A percentile compares a stretch with the other conserved stretches of the same genome.
Conservation (phyloP, 139 green algal species). For the Zygnema cylindricum region DNA sequence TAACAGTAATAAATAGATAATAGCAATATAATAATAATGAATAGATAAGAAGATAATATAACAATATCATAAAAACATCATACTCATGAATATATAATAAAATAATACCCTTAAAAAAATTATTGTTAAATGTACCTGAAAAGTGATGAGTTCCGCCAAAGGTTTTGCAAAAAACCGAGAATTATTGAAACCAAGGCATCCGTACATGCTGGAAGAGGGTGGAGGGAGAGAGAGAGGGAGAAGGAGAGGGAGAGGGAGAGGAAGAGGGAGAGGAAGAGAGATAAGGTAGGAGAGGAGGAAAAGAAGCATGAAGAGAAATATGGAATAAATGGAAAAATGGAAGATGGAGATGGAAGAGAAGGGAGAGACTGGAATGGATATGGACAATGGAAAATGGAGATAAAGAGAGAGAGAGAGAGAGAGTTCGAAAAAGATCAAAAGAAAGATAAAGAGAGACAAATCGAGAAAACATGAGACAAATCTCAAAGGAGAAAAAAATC, state of each 20-base stretch:
- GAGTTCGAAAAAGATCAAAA: no score
- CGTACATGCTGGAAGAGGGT: constrained; percentile 78
- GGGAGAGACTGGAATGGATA: no score
- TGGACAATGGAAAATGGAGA: no score
- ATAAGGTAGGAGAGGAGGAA: constrained; percentile 5
- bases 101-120: no score
- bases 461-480: no score
- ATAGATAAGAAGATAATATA: background rate
- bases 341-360: no score
- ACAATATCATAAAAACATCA: background rate
- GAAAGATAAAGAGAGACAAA: no score
- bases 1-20: no score
- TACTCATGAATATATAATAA: background rate
- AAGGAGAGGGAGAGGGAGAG: background rate
- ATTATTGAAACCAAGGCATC: constrained; percentile 93
- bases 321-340: no score
- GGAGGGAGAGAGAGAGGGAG: background rate
- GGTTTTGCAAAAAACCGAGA: constrained; percentile 92
- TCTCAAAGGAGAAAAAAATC: no score
- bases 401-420: no score
- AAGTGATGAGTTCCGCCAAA: constrained; percentile 93
- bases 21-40: background rate
- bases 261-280: constrained; percentile 21
- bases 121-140: constrained; percentile 69
- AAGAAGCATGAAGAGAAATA: no score